Evolutionary conservation across 2,329 filamentous ascomycete species (phyloP).

Genomic region (Berkeleyomyces basicola): DNA sequence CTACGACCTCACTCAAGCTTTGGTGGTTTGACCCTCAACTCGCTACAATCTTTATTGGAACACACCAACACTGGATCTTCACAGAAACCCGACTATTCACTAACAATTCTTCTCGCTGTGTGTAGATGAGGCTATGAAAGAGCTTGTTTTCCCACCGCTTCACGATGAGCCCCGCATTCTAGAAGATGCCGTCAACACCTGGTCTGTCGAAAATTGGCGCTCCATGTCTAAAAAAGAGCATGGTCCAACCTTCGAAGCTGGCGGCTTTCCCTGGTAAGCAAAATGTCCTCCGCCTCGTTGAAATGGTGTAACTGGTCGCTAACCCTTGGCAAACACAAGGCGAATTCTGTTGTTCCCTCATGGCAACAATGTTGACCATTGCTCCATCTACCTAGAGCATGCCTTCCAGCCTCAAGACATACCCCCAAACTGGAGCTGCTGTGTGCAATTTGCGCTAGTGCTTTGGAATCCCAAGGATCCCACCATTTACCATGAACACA

Average conservation of each 20-base stretch:
- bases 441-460: constrained; percentile 86
- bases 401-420: constrained; percentile 61
- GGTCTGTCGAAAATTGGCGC: constrained; percentile 77
- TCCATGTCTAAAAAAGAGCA: constrained; percentile 62
- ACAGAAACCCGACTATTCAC: neutral
- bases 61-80: too few species aligned
- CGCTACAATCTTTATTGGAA: too few species aligned
- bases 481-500: constrained; percentile 63
- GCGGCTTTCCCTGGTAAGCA: constrained; percentile 68
- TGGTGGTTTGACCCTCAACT: too few species aligned
- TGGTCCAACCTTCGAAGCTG: constrained; percentile 74
- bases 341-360: constrained; percentile 89
- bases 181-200: constrained; percentile 61
- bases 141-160: constrained; percentile 56
- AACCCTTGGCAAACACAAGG: constrained; percentile 31
- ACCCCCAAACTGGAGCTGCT: constrained; percentile 90
- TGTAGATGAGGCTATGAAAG: constrained; percentile 69
- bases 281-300: constrained; percentile 3
- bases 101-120: constrained; percentile 1
- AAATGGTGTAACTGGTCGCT: neutral
- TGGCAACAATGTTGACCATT: constrained; percentile 85
- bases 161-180: constrained; percentile 62
- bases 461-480: constrained; percentile 90
- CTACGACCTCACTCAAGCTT: too few species aligned
- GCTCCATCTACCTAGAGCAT: constrained; percentile 92